Evolutionary conservation across 331 rosid species (phyloP), one percentile per base, ranked within the genome.

Genomic region (Arachis monticola): DNA sequence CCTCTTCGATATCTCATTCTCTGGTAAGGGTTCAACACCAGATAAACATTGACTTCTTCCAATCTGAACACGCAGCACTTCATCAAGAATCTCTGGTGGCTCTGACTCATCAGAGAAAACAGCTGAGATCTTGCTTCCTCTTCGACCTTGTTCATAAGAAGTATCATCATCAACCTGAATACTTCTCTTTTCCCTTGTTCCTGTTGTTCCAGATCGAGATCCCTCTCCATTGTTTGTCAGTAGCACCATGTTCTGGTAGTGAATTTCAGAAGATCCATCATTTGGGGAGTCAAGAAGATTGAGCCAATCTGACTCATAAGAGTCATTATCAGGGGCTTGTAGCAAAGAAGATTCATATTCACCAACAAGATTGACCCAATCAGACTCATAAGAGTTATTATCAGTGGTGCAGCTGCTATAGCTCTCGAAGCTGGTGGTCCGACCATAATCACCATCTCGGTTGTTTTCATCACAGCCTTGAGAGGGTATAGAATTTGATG

Each of bases 81-180:
- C 79, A 74, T 95, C 96, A 50, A 87, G 85, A 64, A 95, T 74
- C 55, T 87, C 97, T 0, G 78, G 60, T 69, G 85, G 40, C 61
- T 83, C 91, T 14, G 44, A 31, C 27, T 87, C 85, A 30, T 85
- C 89, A 12, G 74, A 77, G 64, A 69, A 83, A 58, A 73, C 71
- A 7, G 93, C 97, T 10, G 97, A 82, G 1, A 86, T 79, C 78
- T 95, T 95, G 85, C 64, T 79, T 27, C 78, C 85, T 80, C 95
- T 87, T 74, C 85, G 87, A 40, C 66, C 91, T 66, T 88, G 84
- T 42, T 58, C 82, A 72, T 76, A 50, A 13, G 27, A 74, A 57
- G 40, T 35, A 3, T 67, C 70, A 41, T 79, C 88, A 59, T 80
- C 86, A 32, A 86, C 69, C 50, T 67, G 63, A 77, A 51, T 77